phyloP scores from a whole-genome alignment of 202 grass and related monocot genomes.

The Schoenoplectus triqueter region DNA sequence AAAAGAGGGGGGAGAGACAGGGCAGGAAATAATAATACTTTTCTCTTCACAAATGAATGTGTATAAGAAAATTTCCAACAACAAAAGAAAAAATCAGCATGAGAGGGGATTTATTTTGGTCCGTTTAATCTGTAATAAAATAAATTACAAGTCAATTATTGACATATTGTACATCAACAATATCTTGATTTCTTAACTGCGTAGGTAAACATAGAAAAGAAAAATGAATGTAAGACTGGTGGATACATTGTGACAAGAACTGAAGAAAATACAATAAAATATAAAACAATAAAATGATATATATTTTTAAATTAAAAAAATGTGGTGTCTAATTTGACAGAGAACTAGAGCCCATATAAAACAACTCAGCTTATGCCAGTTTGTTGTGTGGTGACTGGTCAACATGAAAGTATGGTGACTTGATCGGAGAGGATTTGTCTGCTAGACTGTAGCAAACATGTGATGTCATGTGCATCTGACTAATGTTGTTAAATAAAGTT shows the following conservation, averaged over 20 bases:
- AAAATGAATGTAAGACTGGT: too few relatives aligned
- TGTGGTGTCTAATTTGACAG: slow-evolving; percentile 1
- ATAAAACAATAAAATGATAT: neutral
- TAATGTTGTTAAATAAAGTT: neutral
- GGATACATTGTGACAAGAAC: neutral
- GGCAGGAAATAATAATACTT: neutral
- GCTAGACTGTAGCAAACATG: slow-evolving; percentile 19
- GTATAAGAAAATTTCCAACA: too few relatives aligned
- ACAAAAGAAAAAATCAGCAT: too few relatives aligned
- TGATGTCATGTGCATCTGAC: slow-evolving; percentile 26
- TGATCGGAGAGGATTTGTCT: neutral
- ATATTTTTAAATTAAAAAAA: neutral
- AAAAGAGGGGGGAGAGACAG: too few relatives aligned
- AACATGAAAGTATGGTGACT: slow-evolving; percentile 27
- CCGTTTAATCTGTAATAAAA: neutral
- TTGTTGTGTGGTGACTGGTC: neutral
- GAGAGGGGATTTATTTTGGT: neutral
- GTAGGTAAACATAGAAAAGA: too few relatives aligned
- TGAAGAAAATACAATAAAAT: neutral
- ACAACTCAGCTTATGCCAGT: neutral
- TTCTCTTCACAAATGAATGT: neutral
- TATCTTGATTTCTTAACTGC: neutral
- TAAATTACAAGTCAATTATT: neutral
- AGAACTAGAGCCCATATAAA: neutral
- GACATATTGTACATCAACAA: neutral